These are phyloP conservation scores for Phytophthora idaei DNA, from an alignment of 352 stramenopile genomes.

Conservation along the genomic window DNA sequence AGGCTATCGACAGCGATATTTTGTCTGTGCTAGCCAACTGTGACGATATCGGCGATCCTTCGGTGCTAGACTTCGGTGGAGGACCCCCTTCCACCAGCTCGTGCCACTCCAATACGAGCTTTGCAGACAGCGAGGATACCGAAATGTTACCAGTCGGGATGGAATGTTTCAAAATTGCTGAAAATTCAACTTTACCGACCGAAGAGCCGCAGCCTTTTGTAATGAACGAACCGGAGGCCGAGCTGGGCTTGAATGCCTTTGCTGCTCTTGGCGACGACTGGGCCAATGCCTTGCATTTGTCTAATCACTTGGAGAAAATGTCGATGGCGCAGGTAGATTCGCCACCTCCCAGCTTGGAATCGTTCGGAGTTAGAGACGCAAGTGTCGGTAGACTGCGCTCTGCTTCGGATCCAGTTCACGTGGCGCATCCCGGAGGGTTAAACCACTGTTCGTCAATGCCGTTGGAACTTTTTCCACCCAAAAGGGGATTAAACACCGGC, in stretches of 20 bases:
- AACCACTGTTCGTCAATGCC: conserved; percentile 28
- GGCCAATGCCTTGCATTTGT: conserved; percentile 53
- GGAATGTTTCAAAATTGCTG: conserved; percentile 55
- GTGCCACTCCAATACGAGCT: conserved; percentile 39
- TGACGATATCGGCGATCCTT: conserved; percentile 41
- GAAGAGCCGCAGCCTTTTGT: conserved; percentile 12
- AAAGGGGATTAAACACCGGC: conserved; percentile 2
- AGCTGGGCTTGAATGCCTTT: conserved; percentile 34
- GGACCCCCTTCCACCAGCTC: conserved; percentile 24
- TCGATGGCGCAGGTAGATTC: conserved; percentile 46
- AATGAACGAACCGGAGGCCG: conserved; percentile 28
- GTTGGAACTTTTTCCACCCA: conserved; percentile 1
- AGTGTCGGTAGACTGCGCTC: conserved; percentile 21
- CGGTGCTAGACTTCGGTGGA: conserved; percentile 21
- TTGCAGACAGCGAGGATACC: conserved; percentile 35
- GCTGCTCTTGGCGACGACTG: conserved; percentile 34
- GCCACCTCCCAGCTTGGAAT: conserved; percentile 14
- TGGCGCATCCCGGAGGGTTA: conserved; percentile 9
- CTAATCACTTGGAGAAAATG: conserved; percentile 72
- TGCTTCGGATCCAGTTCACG: conserved; percentile 29
- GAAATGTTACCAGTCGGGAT: conserved; percentile 47
- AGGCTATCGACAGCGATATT: conserved; percentile 80
- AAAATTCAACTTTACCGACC: conserved; percentile 15
- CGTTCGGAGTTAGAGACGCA: conserved; percentile 9
- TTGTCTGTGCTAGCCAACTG: conserved; percentile 49